Base-by-base conservation (phyloP, 169 alveolate species). In the Cryptosporidium bovis region DNA sequence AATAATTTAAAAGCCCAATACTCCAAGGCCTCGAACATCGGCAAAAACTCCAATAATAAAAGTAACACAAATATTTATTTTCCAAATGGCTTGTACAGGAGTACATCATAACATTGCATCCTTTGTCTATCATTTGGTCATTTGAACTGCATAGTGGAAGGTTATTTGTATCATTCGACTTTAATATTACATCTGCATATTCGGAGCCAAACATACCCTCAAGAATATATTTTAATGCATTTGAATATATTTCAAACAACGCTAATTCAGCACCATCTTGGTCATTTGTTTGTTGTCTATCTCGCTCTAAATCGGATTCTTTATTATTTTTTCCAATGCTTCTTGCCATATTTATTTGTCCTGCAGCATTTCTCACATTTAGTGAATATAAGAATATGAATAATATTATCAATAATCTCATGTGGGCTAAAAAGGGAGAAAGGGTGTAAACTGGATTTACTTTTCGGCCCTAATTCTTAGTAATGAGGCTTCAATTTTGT, bases 31-130 rank as follows among this genome's bases (percentile, higher is more conserved):
- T 77, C 10, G 69, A 60, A 36, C 87, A 77, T 27, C 40, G 65
- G 48, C 87, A 77, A 62, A 77, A 77, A 27, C 87, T 77, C 87
- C 87, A 77, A 46, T 77, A 77, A 53, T 77, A 77, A 40, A 77
- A 77, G 48, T 77, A 77, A 46, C 87, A 77, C 31, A 60, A 62
- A 44, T 58, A 77, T 46, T 77, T 77, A 10, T 56, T 64, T 12
- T 56, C 53, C 12, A n/a, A 20, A 29, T 60, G 71, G 4, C 33
- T 77, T 10, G 87, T 58, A 27, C 87, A 77, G 7, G 77, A 60
- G 34, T 77, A 60, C 64, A 77, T 24, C 87, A 77, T 77, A 15
- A 77, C 64, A 29, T 62, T 77, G 31, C 87, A 77, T 10, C 87
- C 87, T 48, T 77, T 77, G 55, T 77, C 64, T 13, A 58, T 64